phyloP scores from a whole-genome alignment of 139 green algal species.

The Ulvella scutata region DNA sequence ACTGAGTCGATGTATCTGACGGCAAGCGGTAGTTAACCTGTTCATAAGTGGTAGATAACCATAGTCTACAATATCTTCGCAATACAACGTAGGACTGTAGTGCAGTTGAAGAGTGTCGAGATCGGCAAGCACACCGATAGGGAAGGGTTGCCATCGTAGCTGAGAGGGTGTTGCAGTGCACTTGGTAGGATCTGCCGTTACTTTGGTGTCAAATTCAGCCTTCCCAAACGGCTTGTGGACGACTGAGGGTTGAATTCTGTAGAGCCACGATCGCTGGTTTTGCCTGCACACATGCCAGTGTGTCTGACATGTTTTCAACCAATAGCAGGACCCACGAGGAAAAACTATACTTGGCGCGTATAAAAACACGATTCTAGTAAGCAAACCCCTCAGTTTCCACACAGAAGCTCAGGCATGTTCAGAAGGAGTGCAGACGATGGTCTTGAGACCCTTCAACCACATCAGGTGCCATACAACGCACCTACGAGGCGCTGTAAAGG shows the following conservation, averaged over 20 bases:
- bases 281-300: constrained; percentile 15
- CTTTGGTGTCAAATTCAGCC: constrained; percentile 11
- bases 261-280: constrained; percentile 75
- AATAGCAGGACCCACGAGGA: not conserved
- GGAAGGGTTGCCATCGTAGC: constrained; percentile 69
- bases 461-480: constrained; percentile 7
- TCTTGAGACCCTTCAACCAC: not conserved
- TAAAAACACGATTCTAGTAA: not conserved
- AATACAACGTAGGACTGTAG: no score
- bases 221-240: constrained; percentile 56
- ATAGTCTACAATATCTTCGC: no score
- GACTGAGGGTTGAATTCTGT: constrained; percentile 78
- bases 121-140: constrained; percentile 21
- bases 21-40: no score
- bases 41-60: no score
- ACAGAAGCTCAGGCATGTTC: not conserved
- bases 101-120: no score
- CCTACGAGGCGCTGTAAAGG: constrained; percentile 77
- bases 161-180: constrained; percentile 76
- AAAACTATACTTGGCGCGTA: not conserved
- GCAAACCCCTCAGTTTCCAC: not conserved
- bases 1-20: no score
- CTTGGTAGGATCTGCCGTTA: constrained; percentile 44
- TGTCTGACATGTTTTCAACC: not conserved
- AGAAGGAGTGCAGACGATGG: not conserved